Evolutionary conservation across 441 rosid genomes (phyloP), one percentile per base, ranked within the genome.

Genomic region (Erodium moschatum): DNA sequence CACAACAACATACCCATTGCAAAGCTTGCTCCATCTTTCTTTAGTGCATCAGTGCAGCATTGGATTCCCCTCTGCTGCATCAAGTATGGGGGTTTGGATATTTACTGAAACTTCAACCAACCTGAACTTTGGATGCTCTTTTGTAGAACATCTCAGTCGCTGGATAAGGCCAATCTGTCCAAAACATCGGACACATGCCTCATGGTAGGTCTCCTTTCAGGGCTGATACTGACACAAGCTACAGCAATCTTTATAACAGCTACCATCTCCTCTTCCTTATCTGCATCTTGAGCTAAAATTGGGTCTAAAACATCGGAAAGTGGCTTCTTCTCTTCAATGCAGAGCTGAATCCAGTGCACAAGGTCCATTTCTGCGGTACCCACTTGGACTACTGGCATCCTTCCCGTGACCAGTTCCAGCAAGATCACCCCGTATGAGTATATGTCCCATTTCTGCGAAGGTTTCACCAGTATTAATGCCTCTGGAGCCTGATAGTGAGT

Each of bases 251-350:
- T 74, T 64, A 74, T 56, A 1, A 66, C 73, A 15, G 48, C 62
- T 12, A 74, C 66, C 5, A 74, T 69, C 73, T 74, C 77, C 67
- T 74, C 77, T 64, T 74, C 77, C 69, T 56, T 58, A 46, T 74
- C 77, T 0, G 48, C 40, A 15, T 74, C 77, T 35, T 65, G 69
- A 4, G 66, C 62, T 35, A 69, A 69, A 63, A 54, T 69, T 16
- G 70, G 77, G 73, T 74, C 77, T 50, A 74, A 66, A 58, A 69
- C 77, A 44, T 74, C 77, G 2, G 66, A 65, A 12, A 74, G 66
- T 24, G 77, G 77, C 52, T 69, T 69, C 77, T 74, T 69, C 69
- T 74, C 73, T n/a, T 74, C 77, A 6, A 74, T 74, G 73, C 77
- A 74, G 44, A 65, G 35, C 64, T 74, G 73, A 18, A 74, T 74